Evolutionary conservation across 2,329 filamentous ascomycete genomes (phyloP).

Genomic region (Amauroascus verrucosus): DNA sequence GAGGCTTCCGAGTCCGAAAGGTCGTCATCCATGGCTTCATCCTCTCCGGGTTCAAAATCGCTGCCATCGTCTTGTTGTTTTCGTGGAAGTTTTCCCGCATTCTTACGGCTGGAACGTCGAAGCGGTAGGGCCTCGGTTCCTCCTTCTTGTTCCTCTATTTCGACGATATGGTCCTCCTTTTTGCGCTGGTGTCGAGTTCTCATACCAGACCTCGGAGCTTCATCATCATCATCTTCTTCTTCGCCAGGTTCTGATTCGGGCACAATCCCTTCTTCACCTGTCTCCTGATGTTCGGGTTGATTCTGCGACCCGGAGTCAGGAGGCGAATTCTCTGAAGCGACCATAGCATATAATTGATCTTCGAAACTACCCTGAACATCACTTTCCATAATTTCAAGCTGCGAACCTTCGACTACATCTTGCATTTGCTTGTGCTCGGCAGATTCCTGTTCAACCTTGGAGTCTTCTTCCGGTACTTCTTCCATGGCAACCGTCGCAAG

Average conservation of each 20-base stretch:
- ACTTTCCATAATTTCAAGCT: constrained; percentile 36
- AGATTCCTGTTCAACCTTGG: neutral
- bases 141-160: constrained; percentile 21
- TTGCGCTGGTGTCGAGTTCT: constrained; percentile 19
- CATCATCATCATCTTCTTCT: constrained; percentile 36
- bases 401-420: constrained; percentile 21
- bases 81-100: constrained; percentile 34
- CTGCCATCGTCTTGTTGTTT: constrained; percentile 47
- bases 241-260: constrained; percentile 35
- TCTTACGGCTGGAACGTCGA: constrained; percentile 34
- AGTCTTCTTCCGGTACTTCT: constrained; percentile 45
- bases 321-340: constrained; percentile 12
- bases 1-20: constrained; percentile 43
- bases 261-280: constrained; percentile 30
- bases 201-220: constrained; percentile 42
- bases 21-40: constrained; percentile 43
- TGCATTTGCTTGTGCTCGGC: neutral
- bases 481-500: constrained; percentile 39
- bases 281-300: constrained; percentile 27
- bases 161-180: constrained; percentile 11
- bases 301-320: constrained; percentile 16
- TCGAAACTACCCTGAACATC: constrained; percentile 29
- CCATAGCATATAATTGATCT: constrained; percentile 22
- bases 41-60: constrained; percentile 50
- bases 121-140: constrained; percentile 26